phyloP scores from a whole-genome alignment of 805 yeast genomes.

The Priceomyces fermenticarens region DNA sequence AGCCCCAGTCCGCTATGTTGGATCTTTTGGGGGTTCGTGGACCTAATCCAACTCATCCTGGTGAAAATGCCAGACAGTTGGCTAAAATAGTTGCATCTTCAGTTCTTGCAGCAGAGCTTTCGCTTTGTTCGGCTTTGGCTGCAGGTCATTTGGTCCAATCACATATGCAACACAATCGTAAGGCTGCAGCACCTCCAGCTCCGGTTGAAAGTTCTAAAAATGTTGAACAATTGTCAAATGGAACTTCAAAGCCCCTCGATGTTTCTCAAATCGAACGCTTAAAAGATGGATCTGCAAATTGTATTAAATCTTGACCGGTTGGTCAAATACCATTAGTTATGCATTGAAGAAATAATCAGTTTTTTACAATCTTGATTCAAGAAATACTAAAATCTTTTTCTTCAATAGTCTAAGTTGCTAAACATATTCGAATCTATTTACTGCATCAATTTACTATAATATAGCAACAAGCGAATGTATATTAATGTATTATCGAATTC shows the following conservation, averaged over 20 bases:
- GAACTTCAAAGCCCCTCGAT: constrained; percentile 13
- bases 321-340: not conserved
- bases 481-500: too few species aligned
- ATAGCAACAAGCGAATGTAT: too few species aligned
- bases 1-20: constrained; percentile 95
- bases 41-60: constrained; percentile 91
- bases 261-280: constrained; percentile 41
- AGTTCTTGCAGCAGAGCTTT: constrained; percentile 93
- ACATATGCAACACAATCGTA: constrained; percentile 94
- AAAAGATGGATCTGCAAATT: constrained; percentile 69
- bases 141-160: constrained; percentile 98
- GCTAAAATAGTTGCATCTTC: constrained; percentile 92
- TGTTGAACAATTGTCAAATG: constrained; percentile 10
- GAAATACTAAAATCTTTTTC: too few species aligned
- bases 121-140: constrained; percentile 92
- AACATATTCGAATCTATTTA: too few species aligned
- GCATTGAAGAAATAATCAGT: too few species aligned
- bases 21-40: constrained; percentile 94
- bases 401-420: too few species aligned
- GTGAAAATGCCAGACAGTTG: constrained; percentile 89
- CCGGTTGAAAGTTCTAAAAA: constrained; percentile 6
- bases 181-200: constrained; percentile 28
- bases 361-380: too few species aligned
- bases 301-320: constrained; percentile 55
- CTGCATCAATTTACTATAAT: too few species aligned